Evolutionary conservation across 768 basidiomycete genomes (phyloP), one percentile per base, ranked within the genome.

Genomic region (Tylopilus felleus): DNA sequence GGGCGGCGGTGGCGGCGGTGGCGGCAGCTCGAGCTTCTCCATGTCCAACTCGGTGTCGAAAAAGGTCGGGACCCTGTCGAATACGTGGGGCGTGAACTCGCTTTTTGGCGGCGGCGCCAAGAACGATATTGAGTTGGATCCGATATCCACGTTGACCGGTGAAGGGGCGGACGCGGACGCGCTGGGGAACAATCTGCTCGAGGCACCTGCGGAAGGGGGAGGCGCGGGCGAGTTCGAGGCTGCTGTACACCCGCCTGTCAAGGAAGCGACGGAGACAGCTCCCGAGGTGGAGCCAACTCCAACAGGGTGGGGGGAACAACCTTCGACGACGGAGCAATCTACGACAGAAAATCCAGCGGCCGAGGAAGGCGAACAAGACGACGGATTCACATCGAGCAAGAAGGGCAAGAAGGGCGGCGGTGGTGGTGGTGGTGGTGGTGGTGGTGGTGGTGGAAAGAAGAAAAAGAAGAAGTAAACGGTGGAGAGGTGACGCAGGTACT

Each of bases 361-460:
- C n/a, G 63, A 63, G 0, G 59, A 59, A 2, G 46, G 16, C 17
- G 33, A 60, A 8, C 43, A 39, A 43, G 59, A 49, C 1, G 55
- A 45, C 13, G 21, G 19, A 9, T 25, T 22, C 6, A 3, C 21
- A 4, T 3, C 19, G 21, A 33, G 14, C 16, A 43, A 27, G 41
- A 43, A 59, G 48, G 61, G 58, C 6, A 62, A 60, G 55, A 66
- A 59, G 38, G 36, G 36, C 8, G n/a, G 4, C 36, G 5, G n/a
- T 5, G 36, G 35, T 4, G 35, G 8, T 4, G 19, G 8, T 6
- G 23, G 1, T n/a, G 36, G 36, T 5, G n/a, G 4, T n/a, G 5
- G n/a, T 5, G 36, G 35, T 4, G 35, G 8, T 4, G 19, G 8
- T 6, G 23, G 1, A 6, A 56, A 52, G 36, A 58, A 59, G 48